Conservation (phyloP, 2,329 filamentous ascomycete species). For the Monosporascus cannonballus region DNA sequence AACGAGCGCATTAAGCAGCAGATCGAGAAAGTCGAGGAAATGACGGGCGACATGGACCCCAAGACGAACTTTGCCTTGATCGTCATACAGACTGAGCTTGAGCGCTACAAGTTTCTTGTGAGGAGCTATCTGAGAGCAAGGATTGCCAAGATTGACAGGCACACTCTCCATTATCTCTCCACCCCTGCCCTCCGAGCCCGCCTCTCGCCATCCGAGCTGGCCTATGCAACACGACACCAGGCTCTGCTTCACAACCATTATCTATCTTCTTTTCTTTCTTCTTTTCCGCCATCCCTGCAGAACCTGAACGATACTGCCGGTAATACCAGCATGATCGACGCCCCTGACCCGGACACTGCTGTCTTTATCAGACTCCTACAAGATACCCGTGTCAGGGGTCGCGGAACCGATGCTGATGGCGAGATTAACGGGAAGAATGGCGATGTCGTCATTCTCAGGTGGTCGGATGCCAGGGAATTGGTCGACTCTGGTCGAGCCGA, state of each 20-base stretch:
- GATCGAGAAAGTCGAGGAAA: conserved; percentile 65
- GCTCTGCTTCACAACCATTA: conserved; percentile 81
- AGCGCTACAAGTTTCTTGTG: conserved; percentile 87
- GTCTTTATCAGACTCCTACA: conserved; percentile 75
- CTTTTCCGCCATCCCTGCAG: conserved; percentile 74
- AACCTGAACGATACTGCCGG: conserved; percentile 86
- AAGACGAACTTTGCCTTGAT: conserved; percentile 91
- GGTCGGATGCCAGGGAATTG: conserved; percentile 64
- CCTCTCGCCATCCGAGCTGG: conserved; percentile 72
- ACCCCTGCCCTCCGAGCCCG: conserved; percentile 46
- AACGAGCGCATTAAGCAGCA: conserved; percentile 65
- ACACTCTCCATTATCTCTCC: conserved; percentile 68
- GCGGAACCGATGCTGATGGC: conserved; percentile 59
- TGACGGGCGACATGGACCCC: conserved; percentile 81
- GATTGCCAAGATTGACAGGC: conserved; percentile 83
- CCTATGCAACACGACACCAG: conserved; percentile 81
- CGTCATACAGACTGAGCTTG: conserved; percentile 92
- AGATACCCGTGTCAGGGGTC: conserved; percentile 52
- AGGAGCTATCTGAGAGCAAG: conserved; percentile 75
- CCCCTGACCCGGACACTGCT: conserved; percentile 73
- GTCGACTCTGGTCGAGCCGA: conserved; percentile 52
- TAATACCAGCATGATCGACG: conserved; percentile 87
- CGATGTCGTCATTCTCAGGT: conserved; percentile 63
- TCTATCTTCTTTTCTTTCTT: conserved; percentile 72
- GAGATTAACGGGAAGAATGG: conserved; percentile 52